Conservation (phyloP, 352 stramenopile genomes). For the Globisporangium barbulae region DNA sequence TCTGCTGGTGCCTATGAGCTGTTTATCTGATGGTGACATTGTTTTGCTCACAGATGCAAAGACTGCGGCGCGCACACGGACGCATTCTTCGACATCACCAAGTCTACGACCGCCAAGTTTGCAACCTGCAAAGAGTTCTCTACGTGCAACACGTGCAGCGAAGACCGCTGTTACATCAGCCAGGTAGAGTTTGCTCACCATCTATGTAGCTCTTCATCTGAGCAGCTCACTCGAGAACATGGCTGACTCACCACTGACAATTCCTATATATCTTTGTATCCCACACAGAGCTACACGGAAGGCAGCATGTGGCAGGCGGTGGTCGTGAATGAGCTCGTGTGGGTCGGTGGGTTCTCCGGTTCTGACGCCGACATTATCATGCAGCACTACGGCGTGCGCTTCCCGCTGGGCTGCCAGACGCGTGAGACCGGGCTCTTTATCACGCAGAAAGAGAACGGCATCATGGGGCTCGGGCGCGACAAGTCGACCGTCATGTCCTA, state of each 20-base stretch:
- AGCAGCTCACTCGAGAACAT: background rate
- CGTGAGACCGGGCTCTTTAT: conserved; percentile 84
- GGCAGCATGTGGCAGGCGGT: conserved; percentile 85
- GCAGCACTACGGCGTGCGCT: conserved; percentile 64
- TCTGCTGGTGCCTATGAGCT: background rate
- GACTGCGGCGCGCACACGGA: conserved; percentile 76
- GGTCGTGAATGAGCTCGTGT: conserved; percentile 77
- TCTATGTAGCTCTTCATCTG: background rate
- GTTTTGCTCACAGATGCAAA: conserved; percentile 31
- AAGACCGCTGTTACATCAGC: conserved; percentile 68
- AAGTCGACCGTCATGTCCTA: conserved; percentile 64
- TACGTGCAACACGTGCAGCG: conserved; percentile 46
- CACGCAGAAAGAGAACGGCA: conserved; percentile 86
- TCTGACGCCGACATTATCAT: conserved; percentile 44
- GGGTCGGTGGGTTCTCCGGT: conserved; percentile 63
- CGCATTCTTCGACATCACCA: conserved; percentile 62
- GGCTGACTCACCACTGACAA: background rate
- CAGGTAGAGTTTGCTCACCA: conserved; percentile 36
- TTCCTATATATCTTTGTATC: background rate
- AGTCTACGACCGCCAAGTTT: conserved; percentile 76
- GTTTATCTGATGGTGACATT: background rate
- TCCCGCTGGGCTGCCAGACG: conserved; percentile 77
- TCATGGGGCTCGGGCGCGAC: conserved; percentile 84
- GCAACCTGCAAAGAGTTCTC: conserved; percentile 53
- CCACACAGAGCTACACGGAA: conserved; percentile 74